Evolutionary conservation across 345 rosid genomes (phyloP).

Genomic region (Eucalyptus urophylla): DNA sequence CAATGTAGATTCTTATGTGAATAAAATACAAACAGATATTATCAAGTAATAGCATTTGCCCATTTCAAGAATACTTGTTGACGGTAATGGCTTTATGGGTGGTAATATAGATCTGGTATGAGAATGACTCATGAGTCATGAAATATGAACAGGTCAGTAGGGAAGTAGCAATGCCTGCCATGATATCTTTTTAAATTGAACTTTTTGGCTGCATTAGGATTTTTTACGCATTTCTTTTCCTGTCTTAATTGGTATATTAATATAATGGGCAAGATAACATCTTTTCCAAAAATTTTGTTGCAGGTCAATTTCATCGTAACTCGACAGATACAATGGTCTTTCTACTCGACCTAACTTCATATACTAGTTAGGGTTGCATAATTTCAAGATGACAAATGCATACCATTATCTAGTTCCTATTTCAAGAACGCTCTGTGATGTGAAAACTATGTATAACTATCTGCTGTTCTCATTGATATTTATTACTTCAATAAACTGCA

Average conservation of each 20-base stretch:
- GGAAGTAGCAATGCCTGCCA: background rate
- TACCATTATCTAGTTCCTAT: background rate
- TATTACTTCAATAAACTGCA: background rate
- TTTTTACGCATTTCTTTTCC: background rate
- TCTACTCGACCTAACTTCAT: background rate
- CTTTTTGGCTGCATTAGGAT: background rate
- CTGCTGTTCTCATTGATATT: background rate
- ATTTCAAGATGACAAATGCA: background rate
- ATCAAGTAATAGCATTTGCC: background rate
- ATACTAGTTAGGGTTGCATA: background rate
- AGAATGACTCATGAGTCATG: background rate
- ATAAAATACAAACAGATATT: background rate
- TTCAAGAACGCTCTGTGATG: background rate
- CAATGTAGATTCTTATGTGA: background rate
- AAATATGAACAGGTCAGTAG: background rate
- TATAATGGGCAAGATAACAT: background rate
- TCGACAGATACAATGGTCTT: background rate
- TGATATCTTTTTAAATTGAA: background rate
- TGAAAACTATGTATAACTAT: background rate
- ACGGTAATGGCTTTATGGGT: background rate
- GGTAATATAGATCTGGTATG: background rate
- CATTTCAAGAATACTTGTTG: background rate
- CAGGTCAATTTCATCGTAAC: background rate
- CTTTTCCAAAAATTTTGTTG: background rate
- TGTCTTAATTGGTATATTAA: background rate